Base-by-base conservation (phyloP, 768 basidiomycete species). In the Lactifluus hygrophoroides region DNA sequence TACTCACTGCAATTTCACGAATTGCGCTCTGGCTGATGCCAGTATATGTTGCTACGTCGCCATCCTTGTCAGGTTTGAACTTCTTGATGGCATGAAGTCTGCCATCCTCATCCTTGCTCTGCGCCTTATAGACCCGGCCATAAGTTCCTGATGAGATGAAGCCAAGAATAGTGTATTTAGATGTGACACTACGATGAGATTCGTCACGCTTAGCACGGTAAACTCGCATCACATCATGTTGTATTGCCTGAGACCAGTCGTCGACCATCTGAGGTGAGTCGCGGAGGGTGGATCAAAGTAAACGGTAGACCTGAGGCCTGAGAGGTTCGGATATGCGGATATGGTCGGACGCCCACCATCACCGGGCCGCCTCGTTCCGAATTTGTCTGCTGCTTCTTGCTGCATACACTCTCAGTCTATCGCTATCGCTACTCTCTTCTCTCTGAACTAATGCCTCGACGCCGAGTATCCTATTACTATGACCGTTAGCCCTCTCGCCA, bases 61-160 rank as follows among this genome's bases (percentile, higher is more conserved):
- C 95, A 74, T 99, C 96, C 72, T 98, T 98, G 78, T 99, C 96
- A 0, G 95, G 96, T 69, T 99, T 99, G 77, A 98, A 98, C 72
- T 98, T 99, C 78, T 99, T 99, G 75, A 99, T 98, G 6, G 96
- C 96, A 65, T 94, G 88, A 47, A 95, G 79, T 62, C 74, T 77
- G 2, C 77, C 82, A 42, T 86, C 84, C 3, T 82, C 78, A 13
- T 85, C 87, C 46, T 81, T 75, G 67, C 86, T 88, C 67, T 85
- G 81, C 0, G 94, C 96, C 70, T 98, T 98, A 82, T 98, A 99
- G 2, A 98, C 96, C n/a, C 94, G 79, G 1, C 96, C 96, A 68
- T 98, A 98, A 0, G 95, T 98, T 19, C 96, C 96, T 8, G 93
- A 95, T 2, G 96, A 97, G 63, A 99, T 95, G 76, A 98, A 98